A percentile compares a stretch with the other conserved stretches of the same genome.
Conservation (phyloP, 129 eudicot species). For the Logfia minima region DNA sequence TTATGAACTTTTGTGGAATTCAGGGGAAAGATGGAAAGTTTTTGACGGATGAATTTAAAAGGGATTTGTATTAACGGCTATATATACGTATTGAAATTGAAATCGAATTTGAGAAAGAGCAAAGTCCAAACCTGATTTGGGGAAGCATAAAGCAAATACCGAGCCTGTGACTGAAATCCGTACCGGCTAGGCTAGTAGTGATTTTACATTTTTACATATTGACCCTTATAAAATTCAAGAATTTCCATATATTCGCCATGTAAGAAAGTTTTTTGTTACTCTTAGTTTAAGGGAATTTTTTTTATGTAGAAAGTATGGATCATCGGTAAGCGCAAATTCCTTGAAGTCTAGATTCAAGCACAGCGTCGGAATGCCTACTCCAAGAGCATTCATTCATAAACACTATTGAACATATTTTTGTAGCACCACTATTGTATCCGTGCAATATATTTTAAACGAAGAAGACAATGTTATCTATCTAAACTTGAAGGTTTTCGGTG, state of each 20-base stretch:
- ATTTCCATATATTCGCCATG: background rate
- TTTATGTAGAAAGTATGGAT: no score
- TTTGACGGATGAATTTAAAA: background rate
- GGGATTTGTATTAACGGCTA: background rate
- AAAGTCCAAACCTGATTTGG: slow-evolving; percentile 33
- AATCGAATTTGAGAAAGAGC: slow-evolving; percentile 33
- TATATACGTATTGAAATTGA: slow-evolving; percentile 3
- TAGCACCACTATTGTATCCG: no score
- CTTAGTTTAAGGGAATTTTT: background rate
- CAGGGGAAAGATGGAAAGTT: slow-evolving; percentile 12
- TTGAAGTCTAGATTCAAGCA: background rate
- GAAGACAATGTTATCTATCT: no score
- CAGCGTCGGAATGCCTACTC: no score
- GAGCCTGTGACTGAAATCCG: slow-evolving; percentile 47
- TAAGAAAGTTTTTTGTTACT: background rate
- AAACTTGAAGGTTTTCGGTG: no score
- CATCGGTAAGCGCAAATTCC: background rate
- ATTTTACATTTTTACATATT: slow-evolving; percentile 10
- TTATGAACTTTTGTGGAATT: background rate
- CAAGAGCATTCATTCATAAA: no score
- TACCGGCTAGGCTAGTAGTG: slow-evolving; percentile 19
- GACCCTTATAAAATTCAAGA: slow-evolving; percentile 6
- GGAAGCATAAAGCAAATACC: slow-evolving; percentile 27
- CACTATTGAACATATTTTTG: background rate
- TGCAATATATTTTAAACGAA: background rate